Percentiles rank a stretch among this genome's conserved stretches.
Conservation (phyloP, 2,329 filamentous ascomycete genomes). For the Epicoccum sorghinum region DNA sequence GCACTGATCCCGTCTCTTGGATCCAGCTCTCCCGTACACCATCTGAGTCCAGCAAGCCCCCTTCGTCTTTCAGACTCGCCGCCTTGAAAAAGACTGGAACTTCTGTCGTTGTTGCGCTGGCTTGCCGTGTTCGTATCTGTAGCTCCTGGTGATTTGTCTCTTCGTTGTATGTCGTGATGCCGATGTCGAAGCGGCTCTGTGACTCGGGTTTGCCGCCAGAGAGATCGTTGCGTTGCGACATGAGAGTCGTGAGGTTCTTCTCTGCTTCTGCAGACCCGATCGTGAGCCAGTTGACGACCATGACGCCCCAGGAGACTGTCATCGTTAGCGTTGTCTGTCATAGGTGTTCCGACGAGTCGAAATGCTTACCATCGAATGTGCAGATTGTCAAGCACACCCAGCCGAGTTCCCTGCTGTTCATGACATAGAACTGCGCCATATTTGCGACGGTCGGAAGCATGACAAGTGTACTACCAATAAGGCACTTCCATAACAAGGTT, state of each 20-base stretch:
- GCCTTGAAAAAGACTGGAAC: slow-evolving; percentile 7
- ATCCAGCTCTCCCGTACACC: slow-evolving; percentile 6
- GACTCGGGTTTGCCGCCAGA: neutral
- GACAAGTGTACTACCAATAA: slow-evolving; percentile 40
- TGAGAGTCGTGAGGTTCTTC: slow-evolving; percentile 20
- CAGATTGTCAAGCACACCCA: slow-evolving; percentile 51
- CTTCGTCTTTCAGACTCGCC: slow-evolving; percentile 14
- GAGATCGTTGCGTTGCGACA: slow-evolving; percentile 11
- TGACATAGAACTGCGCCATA: slow-evolving; percentile 38
- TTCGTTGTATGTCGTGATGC: neutral
- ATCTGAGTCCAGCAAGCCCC: slow-evolving; percentile 1
- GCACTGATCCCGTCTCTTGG: neutral
- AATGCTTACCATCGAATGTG: slow-evolving; percentile 45
- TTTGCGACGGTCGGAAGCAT: slow-evolving; percentile 48
- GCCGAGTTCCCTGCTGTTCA: slow-evolving; percentile 41
- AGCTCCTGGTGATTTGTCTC: neutral
- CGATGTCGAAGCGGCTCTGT: neutral
- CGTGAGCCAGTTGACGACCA: slow-evolving; percentile 41
- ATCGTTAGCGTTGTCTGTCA: neutral
- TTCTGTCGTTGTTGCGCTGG: slow-evolving; percentile 2
- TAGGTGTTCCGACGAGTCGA: neutral
- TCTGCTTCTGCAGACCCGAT: slow-evolving; percentile 33
- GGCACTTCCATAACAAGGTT: slow-evolving; percentile 31
- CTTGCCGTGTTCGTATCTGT: slow-evolving; percentile 3
- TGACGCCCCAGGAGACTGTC: slow-evolving; percentile 34